Base-by-base conservation (phyloP, 495 filamentous ascomycete species). In the Xylaria acuta region DNA sequence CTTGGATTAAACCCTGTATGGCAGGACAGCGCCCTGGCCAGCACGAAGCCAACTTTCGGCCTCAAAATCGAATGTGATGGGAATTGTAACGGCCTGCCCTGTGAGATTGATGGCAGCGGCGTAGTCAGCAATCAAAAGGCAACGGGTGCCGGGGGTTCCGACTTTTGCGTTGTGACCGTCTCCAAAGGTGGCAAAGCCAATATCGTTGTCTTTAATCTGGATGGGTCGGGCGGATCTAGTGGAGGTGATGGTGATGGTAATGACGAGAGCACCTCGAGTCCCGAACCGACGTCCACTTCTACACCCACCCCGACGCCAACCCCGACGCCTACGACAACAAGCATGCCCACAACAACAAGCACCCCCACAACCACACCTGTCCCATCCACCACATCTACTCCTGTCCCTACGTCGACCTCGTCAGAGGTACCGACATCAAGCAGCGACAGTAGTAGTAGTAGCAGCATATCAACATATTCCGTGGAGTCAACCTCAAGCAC, bases 1-100 rank as follows among this genome's bases (percentile, higher is more conserved):
- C 86, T 96, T 66, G 92, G 89, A 60, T 93, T 91, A 88, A 95
- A 95, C 82, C 93, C 93, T 45, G 91, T 93, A 71, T 95, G 89
- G 75, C 85, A 90, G 64, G 86, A 86, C 75, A 82, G 84, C 18
- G 74, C 85, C 0, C 90, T 93, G 78, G 82, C 83, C 53, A 81
- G 87, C 71, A 85, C 82, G 14, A 84, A 85, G 70, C 92, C 93
- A 6, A 85, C 81, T 30, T 95, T 87, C 69, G 92, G 92, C 75
- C 80, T 94, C 43, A 88, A 89, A 75, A 90, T 95, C 75, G 88
- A 89, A 75, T 95, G 93, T 77, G 87, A 86, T n/a, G 86, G 81
- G 34, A 87, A 85, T 32, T 95, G 93, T 83, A 90, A 92, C 74
- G 92, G 92, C 40, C 82, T 92, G 18, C 92, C 92, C 5, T 95